Conservation (phyloP, 202 grass and related monocot species). For the Hordeum pubiflorum region DNA sequence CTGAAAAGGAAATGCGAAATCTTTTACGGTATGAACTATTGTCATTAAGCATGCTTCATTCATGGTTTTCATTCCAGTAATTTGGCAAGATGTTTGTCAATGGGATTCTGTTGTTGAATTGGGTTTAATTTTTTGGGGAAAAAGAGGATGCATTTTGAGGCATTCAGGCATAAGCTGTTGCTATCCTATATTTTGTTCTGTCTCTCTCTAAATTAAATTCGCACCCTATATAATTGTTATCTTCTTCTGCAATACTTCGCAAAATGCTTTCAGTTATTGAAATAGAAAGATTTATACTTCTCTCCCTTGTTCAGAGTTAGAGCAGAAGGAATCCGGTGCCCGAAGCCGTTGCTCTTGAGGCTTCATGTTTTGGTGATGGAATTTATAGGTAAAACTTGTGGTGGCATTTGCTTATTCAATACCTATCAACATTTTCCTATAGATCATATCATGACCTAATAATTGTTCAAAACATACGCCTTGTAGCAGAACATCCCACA, state of each 20-base stretch:
- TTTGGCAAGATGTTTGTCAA: not conserved
- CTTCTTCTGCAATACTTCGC: not conserved
- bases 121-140: not conserved
- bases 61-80: not conserved
- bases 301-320: conserved; percentile 48
- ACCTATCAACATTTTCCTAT: not conserved
- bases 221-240: not conserved
- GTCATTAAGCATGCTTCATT: not conserved
- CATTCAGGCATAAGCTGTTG: not conserved
- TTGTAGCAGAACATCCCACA: not conserved
- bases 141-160: not conserved
- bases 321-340: conserved; percentile 73
- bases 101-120: not conserved
- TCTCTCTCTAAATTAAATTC: not conserved
- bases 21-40: conserved; percentile 49
- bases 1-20: conserved; percentile 96
- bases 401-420: not conserved
- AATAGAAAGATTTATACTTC: not conserved
- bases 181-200: not conserved
- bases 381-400: conserved; percentile 68
- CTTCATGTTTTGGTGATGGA: conserved; percentile 98
- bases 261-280: not conserved
- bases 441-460: not conserved
- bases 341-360: conserved; percentile 54
- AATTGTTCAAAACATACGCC: not conserved